phyloP scores from a whole-genome alignment of 768 basidiomycete genomes.

The Rhodosporidiobolus odoratus region DNA sequence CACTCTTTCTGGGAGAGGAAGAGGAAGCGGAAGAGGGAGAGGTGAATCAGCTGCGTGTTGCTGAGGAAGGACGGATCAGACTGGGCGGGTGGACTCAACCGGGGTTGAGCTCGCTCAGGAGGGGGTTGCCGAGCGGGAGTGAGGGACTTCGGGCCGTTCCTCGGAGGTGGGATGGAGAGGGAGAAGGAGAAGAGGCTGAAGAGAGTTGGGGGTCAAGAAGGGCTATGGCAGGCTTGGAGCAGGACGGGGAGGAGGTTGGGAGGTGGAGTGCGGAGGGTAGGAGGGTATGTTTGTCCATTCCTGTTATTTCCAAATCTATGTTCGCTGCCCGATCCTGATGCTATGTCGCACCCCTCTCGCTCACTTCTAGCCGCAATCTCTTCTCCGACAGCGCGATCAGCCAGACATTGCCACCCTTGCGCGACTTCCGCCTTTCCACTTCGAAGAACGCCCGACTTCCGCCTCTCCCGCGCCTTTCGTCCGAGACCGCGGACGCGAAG shows the following conservation, averaged over 20 bases:
- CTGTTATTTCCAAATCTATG: background rate
- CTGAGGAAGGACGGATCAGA: background rate
- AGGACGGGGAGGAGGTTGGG: too few species aligned
- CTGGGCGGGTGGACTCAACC: background rate
- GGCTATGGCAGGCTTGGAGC: too few species aligned
- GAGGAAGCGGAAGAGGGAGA: background rate
- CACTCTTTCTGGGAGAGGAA: background rate
- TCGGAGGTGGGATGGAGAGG: background rate
- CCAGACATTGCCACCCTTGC: background rate
- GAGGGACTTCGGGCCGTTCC: conserved; percentile 5
- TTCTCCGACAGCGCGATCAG: background rate
- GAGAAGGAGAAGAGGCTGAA: background rate
- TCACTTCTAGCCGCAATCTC: background rate
- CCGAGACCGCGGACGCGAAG: too few species aligned
- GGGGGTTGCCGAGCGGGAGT: conserved; percentile 28
- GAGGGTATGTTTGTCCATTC: too few species aligned
- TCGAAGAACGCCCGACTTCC: background rate
- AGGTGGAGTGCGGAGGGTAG: too few species aligned
- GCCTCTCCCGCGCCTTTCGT: too few species aligned
- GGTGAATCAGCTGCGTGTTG: background rate
- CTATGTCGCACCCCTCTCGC: background rate
- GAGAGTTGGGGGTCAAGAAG: background rate
- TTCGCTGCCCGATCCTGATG: background rate
- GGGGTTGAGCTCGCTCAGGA: background rate
- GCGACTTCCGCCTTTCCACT: background rate